Percentiles rank a stretch among this genome's conserved stretches.
phyloP scores from a whole-genome alignment of 441 rosid species.

The Mallotus repandus region DNA sequence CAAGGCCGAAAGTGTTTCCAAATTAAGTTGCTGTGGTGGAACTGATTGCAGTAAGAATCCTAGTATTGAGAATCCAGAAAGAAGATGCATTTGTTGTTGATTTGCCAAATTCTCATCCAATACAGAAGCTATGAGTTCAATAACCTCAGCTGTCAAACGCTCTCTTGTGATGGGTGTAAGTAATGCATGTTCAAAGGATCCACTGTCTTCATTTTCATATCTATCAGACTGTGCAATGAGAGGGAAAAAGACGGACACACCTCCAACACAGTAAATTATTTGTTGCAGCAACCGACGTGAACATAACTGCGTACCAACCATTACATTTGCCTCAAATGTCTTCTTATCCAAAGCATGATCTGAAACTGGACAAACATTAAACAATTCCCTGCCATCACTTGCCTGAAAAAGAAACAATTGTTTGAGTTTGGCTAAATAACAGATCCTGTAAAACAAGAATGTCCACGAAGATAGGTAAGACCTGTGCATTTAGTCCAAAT shows the following conservation, averaged over 20 bases:
- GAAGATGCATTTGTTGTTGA: conserved; percentile 98
- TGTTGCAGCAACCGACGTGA: conserved; percentile 94
- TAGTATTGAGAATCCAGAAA: conserved; percentile 89
- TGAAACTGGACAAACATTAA: conserved; percentile 75
- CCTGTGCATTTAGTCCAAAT: conserved; percentile 99
- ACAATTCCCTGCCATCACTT: conserved; percentile 80
- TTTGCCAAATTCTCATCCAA: conserved; percentile 93
- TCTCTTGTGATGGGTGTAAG: conserved; percentile 70
- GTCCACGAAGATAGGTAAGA: conserved; percentile 30
- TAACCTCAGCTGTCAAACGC: conserved; percentile 91
- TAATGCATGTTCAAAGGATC: conserved; percentile 48
- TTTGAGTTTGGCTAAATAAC: conserved; percentile 21
- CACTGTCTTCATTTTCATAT: conserved; percentile 64
- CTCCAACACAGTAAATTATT: conserved; percentile 98
- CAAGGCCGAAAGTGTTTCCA: conserved; percentile 92
- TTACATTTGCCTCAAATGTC: conserved; percentile 77
- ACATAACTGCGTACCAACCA: conserved; percentile 89
- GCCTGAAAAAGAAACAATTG: conserved; percentile 65
- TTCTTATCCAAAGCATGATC: conserved; percentile 67
- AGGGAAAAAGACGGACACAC: conserved; percentile 97
- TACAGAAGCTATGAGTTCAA: conserved; percentile 95
- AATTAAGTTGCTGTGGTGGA: conserved; percentile 88
- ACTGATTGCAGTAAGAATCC: conserved; percentile 95
- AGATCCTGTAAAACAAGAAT: conserved; percentile 11
- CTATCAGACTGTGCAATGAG: conserved; percentile 86